These are phyloP conservation scores for Endotrypanum monterogeii DNA, from an alignment of 208 protist genomes.

Conservation along the genomic window DNA sequence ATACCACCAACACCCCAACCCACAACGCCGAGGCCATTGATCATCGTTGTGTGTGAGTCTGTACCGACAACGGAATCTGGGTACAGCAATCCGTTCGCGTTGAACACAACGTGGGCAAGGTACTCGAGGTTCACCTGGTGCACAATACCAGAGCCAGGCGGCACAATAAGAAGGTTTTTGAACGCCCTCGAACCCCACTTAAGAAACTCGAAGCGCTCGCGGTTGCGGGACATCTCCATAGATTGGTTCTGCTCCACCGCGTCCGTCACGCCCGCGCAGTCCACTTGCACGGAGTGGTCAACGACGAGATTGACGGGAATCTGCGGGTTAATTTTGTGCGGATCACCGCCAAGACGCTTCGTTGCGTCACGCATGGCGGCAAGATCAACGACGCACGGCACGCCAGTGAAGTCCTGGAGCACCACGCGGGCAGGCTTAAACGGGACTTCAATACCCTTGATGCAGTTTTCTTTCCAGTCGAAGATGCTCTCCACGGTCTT, in stretches of 20 bases:
- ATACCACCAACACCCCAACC: constrained; percentile 98
- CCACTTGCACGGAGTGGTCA: constrained; percentile 96
- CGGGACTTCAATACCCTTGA: constrained; percentile 93
- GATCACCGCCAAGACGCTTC: constrained; percentile 91
- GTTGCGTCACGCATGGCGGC: constrained; percentile 96
- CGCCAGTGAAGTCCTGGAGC: constrained; percentile 96
- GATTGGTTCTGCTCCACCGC: constrained; percentile 92
- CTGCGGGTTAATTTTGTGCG: constrained; percentile 93
- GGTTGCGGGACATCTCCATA: constrained; percentile 96
- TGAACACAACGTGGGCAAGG: constrained; percentile 94
- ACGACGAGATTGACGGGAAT: constrained; percentile 97
- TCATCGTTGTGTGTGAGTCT: constrained; percentile 97
- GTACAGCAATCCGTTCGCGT: constrained; percentile 92
- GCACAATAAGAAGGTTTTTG: constrained; percentile 95
- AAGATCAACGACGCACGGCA: constrained; percentile 97
- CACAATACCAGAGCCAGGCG: constrained; percentile 96
- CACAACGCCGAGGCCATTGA: constrained; percentile 96
- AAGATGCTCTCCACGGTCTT: constrained; percentile 93
- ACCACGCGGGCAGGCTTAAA: constrained; percentile 96
- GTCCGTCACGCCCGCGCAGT: constrained; percentile 67
- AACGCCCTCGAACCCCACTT: constrained; percentile 97
- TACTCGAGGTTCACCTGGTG: constrained; percentile 98
- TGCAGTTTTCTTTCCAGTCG: constrained; percentile 92
- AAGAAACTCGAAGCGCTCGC: constrained; percentile 96
- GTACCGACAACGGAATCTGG: constrained; percentile 97